Evolutionary conservation across 345 rosid species (phyloP), one percentile per base, ranked within the genome.

Genomic region (Cardamine occulta): DNA sequence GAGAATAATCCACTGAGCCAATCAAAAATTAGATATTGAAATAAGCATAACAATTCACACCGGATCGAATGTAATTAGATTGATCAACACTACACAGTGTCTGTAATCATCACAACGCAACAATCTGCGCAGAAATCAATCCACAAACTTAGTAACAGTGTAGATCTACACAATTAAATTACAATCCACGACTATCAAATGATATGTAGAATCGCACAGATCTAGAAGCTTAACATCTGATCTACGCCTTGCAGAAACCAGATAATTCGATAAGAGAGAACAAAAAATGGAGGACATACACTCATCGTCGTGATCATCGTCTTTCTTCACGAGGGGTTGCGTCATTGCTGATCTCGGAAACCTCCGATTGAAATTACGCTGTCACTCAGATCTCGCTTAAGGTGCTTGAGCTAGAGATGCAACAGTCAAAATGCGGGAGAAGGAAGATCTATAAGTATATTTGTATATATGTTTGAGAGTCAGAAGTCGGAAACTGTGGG

Each of bases 241-340:
- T 84, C 83, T 73, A 79, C 44, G 35, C 42, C 31, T 10, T 8
- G 14, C 31, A 44, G 4, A 70, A 74, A 63, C 58, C 66, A 32
- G 31, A 58, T 40, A 73, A 62, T 21, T 73, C 29, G 32, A 28
- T 14, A 39, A 17, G 32, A 3, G 60, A 69, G 35, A 4, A 13
- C 3, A 7, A 47, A 47, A 47, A 47, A 47, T 47, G 21, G 51
- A n/a, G 51, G 59, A 77, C 71, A 75, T 66, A 96, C 99, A 89
- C 86, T 96, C 99, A 62, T 96, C 99, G 82, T 96, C 99, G 72
- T 84, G 95, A 82, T 96, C 99, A 66, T 96, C 99, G 76, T 96
- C 97, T 78, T 96, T 96, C 90, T 96, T 96, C 73, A 89, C 86
- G 68, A 85, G 81, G 44, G 99, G 97, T 77, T 96, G 98, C 63